Percentiles rank a stretch among this genome's conserved stretches.
These are phyloP conservation scores for Barbatosphaeria neglecta DNA, from an alignment of 495 filamentous ascomycete genomes.

Conservation along the genomic window DNA sequence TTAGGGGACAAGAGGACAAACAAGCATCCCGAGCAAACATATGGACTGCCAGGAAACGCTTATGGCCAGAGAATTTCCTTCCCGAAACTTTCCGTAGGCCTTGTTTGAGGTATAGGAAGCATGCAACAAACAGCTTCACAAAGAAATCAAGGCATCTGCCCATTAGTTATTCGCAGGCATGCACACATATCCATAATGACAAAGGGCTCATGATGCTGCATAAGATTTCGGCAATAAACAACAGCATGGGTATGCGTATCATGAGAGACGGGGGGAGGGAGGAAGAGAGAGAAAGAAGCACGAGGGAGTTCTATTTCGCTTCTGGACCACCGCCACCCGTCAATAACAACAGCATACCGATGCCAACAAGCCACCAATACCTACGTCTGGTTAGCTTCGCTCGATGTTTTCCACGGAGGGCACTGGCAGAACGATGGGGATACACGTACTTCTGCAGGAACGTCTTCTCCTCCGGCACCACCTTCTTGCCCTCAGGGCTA, in stretches of 20 bases:
- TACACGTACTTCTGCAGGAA: slow-evolving; percentile 57
- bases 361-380: slow-evolving; percentile 43
- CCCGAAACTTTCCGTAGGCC: too few species aligned
- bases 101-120: too few species aligned
- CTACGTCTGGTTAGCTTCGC: slow-evolving; percentile 18
- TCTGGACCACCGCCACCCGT: slow-evolving; percentile 31
- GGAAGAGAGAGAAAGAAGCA: slow-evolving; percentile 1
- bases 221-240: too few species aligned
- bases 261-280: background rate
- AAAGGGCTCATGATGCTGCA: too few species aligned
- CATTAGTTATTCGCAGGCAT: too few species aligned
- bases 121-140: too few species aligned
- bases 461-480: slow-evolving; percentile 49
- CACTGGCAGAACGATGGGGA: slow-evolving; percentile 21
- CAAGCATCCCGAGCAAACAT: too few species aligned
- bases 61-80: too few species aligned
- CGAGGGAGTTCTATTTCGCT: slow-evolving; percentile 8
- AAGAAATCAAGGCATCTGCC: too few species aligned
- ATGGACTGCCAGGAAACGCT: too few species aligned
- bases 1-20: too few species aligned
- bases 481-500: slow-evolving; percentile 46
- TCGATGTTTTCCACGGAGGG: slow-evolving; percentile 15
- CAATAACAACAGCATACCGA: slow-evolving; percentile 24
- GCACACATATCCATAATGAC: too few species aligned
- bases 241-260: background rate